phyloP scores from a whole-genome alignment of 2,329 filamentous ascomycete species.

The Aspergillus tamarii region DNA sequence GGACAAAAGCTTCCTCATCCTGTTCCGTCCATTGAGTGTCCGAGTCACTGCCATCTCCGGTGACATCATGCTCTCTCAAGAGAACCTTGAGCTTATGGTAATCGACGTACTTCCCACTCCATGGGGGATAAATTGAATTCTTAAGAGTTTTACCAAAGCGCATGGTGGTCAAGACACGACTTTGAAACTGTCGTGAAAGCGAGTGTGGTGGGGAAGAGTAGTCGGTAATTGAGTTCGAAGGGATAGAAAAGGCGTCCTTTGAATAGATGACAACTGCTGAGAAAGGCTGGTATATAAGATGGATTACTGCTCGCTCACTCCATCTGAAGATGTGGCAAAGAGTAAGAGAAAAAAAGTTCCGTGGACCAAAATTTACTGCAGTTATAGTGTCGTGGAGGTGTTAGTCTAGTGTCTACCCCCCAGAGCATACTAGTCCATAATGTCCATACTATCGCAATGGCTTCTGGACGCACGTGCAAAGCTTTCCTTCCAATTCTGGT shows the following conservation, averaged over 20 bases:
- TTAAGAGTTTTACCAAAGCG: constrained; percentile 89
- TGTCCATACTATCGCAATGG: constrained; percentile 1
- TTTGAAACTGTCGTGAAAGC: background rate
- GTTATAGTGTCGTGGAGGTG: constrained; percentile 1
- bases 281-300: background rate
- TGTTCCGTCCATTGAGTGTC: constrained; percentile 81
- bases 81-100: constrained; percentile 91
- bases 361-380: constrained; percentile 1
- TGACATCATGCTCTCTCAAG: constrained; percentile 72
- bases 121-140: constrained; percentile 78
- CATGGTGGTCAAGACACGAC: constrained; percentile 59
- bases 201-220: constrained; percentile 8
- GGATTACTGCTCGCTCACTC: background rate
- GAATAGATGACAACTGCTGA: background rate
- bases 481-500: constrained; percentile 5
- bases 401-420: background rate
- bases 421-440: background rate
- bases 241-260: background rate
- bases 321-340: background rate
- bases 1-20: constrained; percentile 90
- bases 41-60: constrained; percentile 52
- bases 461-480: constrained; percentile 11
- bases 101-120: constrained; percentile 94
- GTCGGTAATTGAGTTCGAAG: constrained; percentile 1
- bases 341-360: background rate